Percentiles rank a stretch among this genome's conserved stretches.
Conservation (phyloP, 208 protist species). For the Leishmania aethiopica region DNA sequence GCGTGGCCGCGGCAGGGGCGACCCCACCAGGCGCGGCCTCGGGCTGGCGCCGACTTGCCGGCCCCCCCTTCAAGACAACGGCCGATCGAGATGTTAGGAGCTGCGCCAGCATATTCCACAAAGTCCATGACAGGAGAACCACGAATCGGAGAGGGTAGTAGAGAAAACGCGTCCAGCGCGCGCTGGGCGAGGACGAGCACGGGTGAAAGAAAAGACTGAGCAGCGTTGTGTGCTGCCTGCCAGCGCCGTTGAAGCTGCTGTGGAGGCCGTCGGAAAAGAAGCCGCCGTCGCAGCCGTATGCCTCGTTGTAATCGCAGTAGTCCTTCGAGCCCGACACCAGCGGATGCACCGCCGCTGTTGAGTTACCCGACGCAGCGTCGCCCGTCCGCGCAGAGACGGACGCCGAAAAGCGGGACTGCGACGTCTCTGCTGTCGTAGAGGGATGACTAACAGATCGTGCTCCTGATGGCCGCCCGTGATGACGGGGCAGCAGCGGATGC, state of each 20-base stretch:
- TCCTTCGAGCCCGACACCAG: neutral
- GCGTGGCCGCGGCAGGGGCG: neutral
- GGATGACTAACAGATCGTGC: neutral
- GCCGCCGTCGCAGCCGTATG: conserved; percentile 20
- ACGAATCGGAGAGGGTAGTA: conserved; percentile 19
- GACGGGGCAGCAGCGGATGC: conserved; percentile 30
- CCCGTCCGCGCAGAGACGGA: neutral
- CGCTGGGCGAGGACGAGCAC: conserved; percentile 19
- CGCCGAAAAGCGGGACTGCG: neutral
- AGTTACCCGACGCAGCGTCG: neutral
- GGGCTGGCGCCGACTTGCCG: neutral
- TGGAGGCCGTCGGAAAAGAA: conserved; percentile 22
- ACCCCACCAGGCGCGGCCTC: neutral
- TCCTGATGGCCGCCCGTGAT: conserved; percentile 7
- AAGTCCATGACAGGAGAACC: conserved; percentile 36
- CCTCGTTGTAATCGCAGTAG: conserved; percentile 10
- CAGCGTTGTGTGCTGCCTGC: conserved; percentile 16
- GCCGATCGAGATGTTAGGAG: conserved; percentile 2
- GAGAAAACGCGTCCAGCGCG: conserved; percentile 12
- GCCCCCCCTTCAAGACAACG: neutral
- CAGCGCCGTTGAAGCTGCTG: conserved; percentile 9
- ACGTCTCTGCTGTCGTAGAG: neutral
- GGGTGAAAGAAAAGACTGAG: conserved; percentile 34
- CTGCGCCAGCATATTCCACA: conserved; percentile 13
- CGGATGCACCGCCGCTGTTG: neutral